Evolutionary conservation across 1,284 basidiomycete genomes (phyloP).

Genomic region (Gymnopus androsaceus): DNA sequence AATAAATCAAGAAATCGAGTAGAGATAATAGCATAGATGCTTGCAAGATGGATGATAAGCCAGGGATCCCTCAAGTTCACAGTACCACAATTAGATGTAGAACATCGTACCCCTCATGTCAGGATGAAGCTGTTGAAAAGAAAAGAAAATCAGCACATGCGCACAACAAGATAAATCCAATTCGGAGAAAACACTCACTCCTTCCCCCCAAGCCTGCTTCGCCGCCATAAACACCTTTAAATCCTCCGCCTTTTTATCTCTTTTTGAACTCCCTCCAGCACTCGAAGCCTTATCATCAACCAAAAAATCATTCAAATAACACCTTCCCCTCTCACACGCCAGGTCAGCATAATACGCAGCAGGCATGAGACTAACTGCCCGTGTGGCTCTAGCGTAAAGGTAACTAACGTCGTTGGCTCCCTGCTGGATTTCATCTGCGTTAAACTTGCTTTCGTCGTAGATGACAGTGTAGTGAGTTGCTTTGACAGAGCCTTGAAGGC

Average conservation of each 20-base stretch:
- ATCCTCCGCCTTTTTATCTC: slow-evolving; percentile 46
- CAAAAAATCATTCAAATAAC: slow-evolving; percentile 69
- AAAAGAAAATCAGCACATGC: background rate
- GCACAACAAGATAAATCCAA: background rate
- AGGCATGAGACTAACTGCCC: slow-evolving; percentile 74
- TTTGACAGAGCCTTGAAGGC: slow-evolving; percentile 65
- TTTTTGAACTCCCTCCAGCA: slow-evolving; percentile 14
- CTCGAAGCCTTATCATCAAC: slow-evolving; percentile 45
- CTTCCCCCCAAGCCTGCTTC: slow-evolving; percentile 58
- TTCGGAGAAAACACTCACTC: slow-evolving; percentile 40
- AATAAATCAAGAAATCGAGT: background rate
- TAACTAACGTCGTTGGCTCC: slow-evolving; percentile 67
- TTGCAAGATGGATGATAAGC: background rate
- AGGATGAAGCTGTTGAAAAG: slow-evolving; percentile 2
- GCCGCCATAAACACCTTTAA: slow-evolving; percentile 55
- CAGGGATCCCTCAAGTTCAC: too few relatives aligned
- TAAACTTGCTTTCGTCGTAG: slow-evolving; percentile 68
- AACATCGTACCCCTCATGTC: background rate
- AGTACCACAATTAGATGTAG: background rate
- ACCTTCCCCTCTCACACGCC: slow-evolving; percentile 73
- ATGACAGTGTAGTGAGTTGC: slow-evolving; percentile 76
- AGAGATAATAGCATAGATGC: background rate
- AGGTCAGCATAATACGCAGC: slow-evolving; percentile 78
- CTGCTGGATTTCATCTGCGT: slow-evolving; percentile 68
- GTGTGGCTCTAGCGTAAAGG: slow-evolving; percentile 74